Base-by-base conservation (phyloP, 352 stramenopile genomes). In the Blastocystis sp. region DNA sequence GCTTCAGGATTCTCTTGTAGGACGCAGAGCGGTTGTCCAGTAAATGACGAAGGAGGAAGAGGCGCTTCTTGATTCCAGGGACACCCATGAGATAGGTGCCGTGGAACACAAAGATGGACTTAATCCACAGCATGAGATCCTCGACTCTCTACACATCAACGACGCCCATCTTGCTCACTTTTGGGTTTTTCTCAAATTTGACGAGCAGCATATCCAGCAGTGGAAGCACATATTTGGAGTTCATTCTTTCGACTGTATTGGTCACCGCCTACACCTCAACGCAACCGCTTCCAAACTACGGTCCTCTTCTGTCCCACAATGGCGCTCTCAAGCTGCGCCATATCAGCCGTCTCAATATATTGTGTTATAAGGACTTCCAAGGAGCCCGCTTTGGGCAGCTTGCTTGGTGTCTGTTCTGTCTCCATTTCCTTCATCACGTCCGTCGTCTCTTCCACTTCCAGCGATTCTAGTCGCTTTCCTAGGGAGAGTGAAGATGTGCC, bases 61-160 rank as follows among this genome's bases (percentile, higher is more conserved):
- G 19, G 24, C 55, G 45, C 37, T 63, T 26, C 3, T 29, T n/a
- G 6, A 12, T 13, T 62, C 60, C 45, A 26, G 69, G 69, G 37
- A 80, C 69, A 6, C 39, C 62, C 69, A 80, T 80, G 12, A 80
- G 39, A 80, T 62, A 80, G 1, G 69, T 13, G 60, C 39, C 63
- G n/a, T 80, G 69, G 39, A 39, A 62, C 2, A 24, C 24, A 4
- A 80, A 6, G 4, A 80, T 41, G 19, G 37, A 19, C 2, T 35
- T 60, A 6, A 80, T 37, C 69, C 69, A 80, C 21, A 35, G 1
- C 35, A 80, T 21, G 6, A 62, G 31, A 37, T 26, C 29, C 19
- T 41, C 29, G 35, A 37, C 35, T 19, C 69, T 80, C 69, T 80
- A 80, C 26, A 31, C 39, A n/a, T 80, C 39, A 80, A 1, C 10